Base-by-base conservation (phyloP, 495 filamentous ascomycete genomes). In the Venustampulla echinocandica region DNA sequence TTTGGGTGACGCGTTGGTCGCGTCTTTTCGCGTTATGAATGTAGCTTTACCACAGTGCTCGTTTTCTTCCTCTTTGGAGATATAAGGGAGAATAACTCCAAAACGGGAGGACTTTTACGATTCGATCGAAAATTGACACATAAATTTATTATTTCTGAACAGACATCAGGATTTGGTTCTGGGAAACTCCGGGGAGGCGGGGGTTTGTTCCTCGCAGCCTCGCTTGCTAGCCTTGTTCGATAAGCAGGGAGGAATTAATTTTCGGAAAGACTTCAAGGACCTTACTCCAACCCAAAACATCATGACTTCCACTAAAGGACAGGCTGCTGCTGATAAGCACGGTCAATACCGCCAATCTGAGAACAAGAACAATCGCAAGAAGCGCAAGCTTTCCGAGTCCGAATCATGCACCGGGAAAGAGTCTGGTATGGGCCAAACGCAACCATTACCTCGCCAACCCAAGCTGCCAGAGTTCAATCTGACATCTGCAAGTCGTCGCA, bases 381-480 rank as follows among this genome's bases (percentile, higher is more conserved):
- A 55, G 33, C 57, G 57, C 35, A 53, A 52, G 36, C 33, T 43
- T 21, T 38, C 50, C 22, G 46, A 50, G 15, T 38, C 50, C 17
- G 49, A 52, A 9, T 40, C 48, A 30, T 27, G 19, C 19, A 41
- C 27, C 22, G 0, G 36, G 15, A 22, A 39, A n/a, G 14, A 44
- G 15, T 10, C 18, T 24, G 42, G 34, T 43, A 44, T 46, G 23
- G 30, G 23, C 30, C n/a, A 47, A 10, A 46, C 53, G 27, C 38
- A 50, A 11, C 21, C 52, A 14, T 17, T 45, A 30, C 58, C 50
- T 37, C 42, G 19, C 13, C 45, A 44, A 25, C 50, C 38, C 35
- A 58, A 63, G 10, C 49, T 63, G 4, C 58, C 58, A 35, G 55
- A 55, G 38, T 63, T 63, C 46, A 59, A 50, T 42, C 47, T 63